Evolutionary conservation across 306 rosid species (phyloP), one percentile per base, ranked within the genome.

Genomic region (Cucurbita argyrosperma): DNA sequence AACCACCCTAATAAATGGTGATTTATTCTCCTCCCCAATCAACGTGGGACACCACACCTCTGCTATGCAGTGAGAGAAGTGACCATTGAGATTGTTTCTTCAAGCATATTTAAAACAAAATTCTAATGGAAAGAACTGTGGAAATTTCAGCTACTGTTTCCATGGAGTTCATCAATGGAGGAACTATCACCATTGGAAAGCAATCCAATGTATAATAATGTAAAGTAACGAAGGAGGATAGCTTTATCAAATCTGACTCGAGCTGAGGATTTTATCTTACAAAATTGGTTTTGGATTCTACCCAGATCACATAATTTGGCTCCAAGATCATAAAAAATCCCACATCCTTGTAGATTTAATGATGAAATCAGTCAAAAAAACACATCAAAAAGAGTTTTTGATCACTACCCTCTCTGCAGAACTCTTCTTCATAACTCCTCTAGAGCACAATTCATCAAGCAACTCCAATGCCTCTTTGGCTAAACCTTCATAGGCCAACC

Each of bases 401-500:
- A 85, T 87, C 10, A 80, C 84, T 79, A 87, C 89, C 82, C 85
- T 88, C 76, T 88, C 87, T 1, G 88, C 96, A 1, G 91, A 88
- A 75, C 92, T 91, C 84, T 81, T 87, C 90, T 84, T 91, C 85
- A 95, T 85, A 75, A 85, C 82, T 58, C 97, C 97, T 81, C 83
- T 87, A 77, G 80, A 79, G 80, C 85, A 78, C 81, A 95, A 72
- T 78, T 91, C 91, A 74, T 82, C 83, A 50, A 89, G 74, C 53
- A 95, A 78, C 81, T 79, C 90, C 85, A 95, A 72, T 64, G 97
- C 99, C 64, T 95, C 97, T 78, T 85, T 86, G 10, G 89, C 90
- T 1, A 95, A 80, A 45, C 99, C 99, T 84, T 95, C 97, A 75
- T 81, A 79, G 11, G 99, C 96, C 73, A 94, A 80, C 82, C 97